Evolutionary conservation across 352 stramenopile species (phyloP).

Genomic region (Lagenidium sp.): DNA sequence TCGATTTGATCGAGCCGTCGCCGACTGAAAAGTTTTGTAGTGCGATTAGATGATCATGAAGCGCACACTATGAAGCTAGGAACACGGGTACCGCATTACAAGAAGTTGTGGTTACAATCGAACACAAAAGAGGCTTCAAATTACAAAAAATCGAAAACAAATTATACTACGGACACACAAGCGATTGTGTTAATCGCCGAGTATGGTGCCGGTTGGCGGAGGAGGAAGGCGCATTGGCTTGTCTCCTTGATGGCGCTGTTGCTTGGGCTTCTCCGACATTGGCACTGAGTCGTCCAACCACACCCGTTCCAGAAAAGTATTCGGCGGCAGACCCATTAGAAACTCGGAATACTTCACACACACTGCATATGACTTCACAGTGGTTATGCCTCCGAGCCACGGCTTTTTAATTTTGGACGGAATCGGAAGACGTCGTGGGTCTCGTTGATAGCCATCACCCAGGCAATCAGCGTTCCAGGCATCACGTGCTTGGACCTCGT

Average conservation of each 20-base stretch:
- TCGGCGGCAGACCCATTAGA: conserved; percentile 3
- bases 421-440: conserved; percentile 17
- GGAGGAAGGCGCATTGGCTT: not conserved
- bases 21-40: no score
- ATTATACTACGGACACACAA: no score
- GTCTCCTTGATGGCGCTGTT: not conserved
- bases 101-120: no score
- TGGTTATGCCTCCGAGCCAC: conserved; percentile 20
- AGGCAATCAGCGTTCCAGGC: conserved; percentile 17
- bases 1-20: no score
- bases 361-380: conserved; percentile 17
- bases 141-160: no score
- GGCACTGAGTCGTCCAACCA: conserved; percentile 29
- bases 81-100: no score
- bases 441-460: conserved; percentile 16
- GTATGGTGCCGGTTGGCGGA: no score
- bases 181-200: no score
- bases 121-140: no score
- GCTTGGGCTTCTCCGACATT: conserved; percentile 26
- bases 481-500: conserved; percentile 20
- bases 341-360: conserved; percentile 27
- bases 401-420: conserved; percentile 26
- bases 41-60: no score
- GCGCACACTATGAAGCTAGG: no score
- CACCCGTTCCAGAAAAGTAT: conserved; percentile 23